These are phyloP conservation scores for Yamadazyma dushanensis DNA, from an alignment of 1,139 yeast species.

Conservation along the genomic window DNA sequence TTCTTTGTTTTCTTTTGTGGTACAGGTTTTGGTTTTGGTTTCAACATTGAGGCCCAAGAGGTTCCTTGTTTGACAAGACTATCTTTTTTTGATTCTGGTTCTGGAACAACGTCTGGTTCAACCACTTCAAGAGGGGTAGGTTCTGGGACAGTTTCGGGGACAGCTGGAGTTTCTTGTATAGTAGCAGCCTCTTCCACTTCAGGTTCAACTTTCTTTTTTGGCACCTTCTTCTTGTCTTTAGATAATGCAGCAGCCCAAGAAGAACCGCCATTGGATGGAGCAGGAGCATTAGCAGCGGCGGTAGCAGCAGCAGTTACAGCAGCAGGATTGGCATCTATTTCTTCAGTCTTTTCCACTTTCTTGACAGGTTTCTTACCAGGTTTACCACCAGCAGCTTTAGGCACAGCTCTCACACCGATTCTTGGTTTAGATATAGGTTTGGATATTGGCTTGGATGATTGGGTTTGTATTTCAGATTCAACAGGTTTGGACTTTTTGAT, in stretches of 20 bases:
- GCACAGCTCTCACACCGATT: slow-evolving; percentile 4
- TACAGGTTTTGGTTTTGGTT: slow-evolving; percentile 40
- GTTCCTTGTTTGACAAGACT: slow-evolving; percentile 10
- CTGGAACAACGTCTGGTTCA: slow-evolving; percentile 19
- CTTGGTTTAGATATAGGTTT: slow-evolving; percentile 5
- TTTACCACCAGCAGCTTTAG: slow-evolving; percentile 7
- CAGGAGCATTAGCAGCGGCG: slow-evolving; percentile 18
- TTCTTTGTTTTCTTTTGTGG: slow-evolving; percentile 23
- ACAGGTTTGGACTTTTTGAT: slow-evolving; percentile 30
- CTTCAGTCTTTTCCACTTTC: slow-evolving; percentile 9
- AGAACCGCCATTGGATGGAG: slow-evolving; percentile 21
- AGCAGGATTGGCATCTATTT: slow-evolving; percentile 13
- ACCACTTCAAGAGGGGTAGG: slow-evolving; percentile 4
- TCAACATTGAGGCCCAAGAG: slow-evolving; percentile 62
- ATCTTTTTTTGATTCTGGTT: slow-evolving; percentile 22
- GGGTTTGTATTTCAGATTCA: slow-evolving; percentile 1
- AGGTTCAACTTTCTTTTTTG: slow-evolving; percentile 18
- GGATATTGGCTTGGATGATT: slow-evolving; percentile 2
- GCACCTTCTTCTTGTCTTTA: slow-evolving; percentile 33
- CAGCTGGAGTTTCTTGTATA: slow-evolving; percentile 11
- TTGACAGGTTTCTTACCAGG: slow-evolving; percentile 11
- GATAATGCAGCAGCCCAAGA: slow-evolving; percentile 58
- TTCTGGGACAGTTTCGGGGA: slow-evolving; percentile 6
- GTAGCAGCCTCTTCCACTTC: slow-evolving; percentile 11
- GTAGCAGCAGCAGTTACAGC: slow-evolving; percentile 21